A percentile compares a stretch with the other conserved stretches of the same genome.
phyloP scores from a whole-genome alignment of 2,329 filamentous ascomycete species.

The Colletotrichum sp. region DNA sequence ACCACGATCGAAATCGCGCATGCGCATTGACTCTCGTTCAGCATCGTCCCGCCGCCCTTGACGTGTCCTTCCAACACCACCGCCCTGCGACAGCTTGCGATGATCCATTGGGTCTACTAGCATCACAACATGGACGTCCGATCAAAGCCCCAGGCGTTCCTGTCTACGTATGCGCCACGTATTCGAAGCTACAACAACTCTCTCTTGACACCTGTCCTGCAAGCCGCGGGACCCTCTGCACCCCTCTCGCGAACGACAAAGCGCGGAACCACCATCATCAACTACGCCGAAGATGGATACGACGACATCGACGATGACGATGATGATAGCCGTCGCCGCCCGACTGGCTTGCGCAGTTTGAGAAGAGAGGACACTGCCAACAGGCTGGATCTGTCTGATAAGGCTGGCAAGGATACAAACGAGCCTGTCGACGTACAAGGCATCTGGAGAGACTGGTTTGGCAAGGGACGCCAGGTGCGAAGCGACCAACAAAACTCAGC shows the following conservation, averaged over 20 bases:
- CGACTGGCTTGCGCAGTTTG: slow-evolving; percentile 83
- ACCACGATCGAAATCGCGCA: background rate
- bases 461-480: slow-evolving; percentile 65
- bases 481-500: slow-evolving; percentile 66
- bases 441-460: slow-evolving; percentile 96
- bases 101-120: slow-evolving; percentile 19
- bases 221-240: slow-evolving; percentile 64
- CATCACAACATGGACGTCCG: slow-evolving; percentile 48
- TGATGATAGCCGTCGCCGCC: slow-evolving; percentile 76
- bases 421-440: slow-evolving; percentile 84
- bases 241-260: slow-evolving; percentile 87
- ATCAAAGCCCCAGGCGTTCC: slow-evolving; percentile 78
- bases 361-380: slow-evolving; percentile 72
- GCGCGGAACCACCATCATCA: slow-evolving; percentile 93
- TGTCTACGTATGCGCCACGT: slow-evolving; percentile 90
- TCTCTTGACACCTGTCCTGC: slow-evolving; percentile 83
- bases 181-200: slow-evolving; percentile 91
- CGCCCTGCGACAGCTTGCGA: slow-evolving; percentile 19
- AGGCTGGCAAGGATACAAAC: slow-evolving; percentile 81
- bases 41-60: background rate
- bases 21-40: background rate
- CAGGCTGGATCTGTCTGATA: slow-evolving; percentile 71
- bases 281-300: slow-evolving; percentile 96
- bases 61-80: background rate
- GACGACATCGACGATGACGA: slow-evolving; percentile 80